Evolutionary conservation across 2,329 filamentous ascomycete genomes (phyloP), one percentile per base, ranked within the genome.

Genomic region (Dactylella cylindrospora): DNA sequence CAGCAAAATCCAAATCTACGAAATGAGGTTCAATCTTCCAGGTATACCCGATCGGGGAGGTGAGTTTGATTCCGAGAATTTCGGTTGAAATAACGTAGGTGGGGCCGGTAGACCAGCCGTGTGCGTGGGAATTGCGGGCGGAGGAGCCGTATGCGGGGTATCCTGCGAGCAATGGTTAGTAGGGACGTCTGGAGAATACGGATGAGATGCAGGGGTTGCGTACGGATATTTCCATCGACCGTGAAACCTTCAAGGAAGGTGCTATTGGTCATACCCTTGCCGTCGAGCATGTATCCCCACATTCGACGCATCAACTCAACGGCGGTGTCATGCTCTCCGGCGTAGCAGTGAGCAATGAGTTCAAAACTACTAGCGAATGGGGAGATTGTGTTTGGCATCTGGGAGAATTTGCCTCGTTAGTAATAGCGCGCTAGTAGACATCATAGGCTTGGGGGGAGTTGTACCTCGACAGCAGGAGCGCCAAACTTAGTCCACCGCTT

Each of bases 71-170:
- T 0, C 77, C 77, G 2, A 78, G 70, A 15, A 77, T 68, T 20
- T 72, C 72, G 43, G 75, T 72, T 0, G 74, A 77, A 53, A 79
- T 67, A 1, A 76, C 74, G 35, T 73, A 74, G 1, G 76, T 76
- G 8, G 77, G 77, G 0, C 77, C 77, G 0, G 74, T 74, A 7
- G 74, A 73, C 77, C 77, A 79, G 6, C 77, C 77, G 67, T 79
- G 77, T 10, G 77, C 71, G 60, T 79, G 77, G n/a, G 73, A 75
- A 5, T 76, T 76, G 52, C 78, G 76, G 10, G 71, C 72, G 44
- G 71, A 49, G 6, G 64, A 67, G 12, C 64, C 64, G 50, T 73
- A 73, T 1, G 71, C 69, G 3, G 71, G 70, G 62, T 73, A 73
- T 46, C 72, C 54, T 65, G 13, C 10, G 15, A 43, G 15, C 17